Conservation (phyloP, 106 monocot species). For the Platanthera zijinensis region DNA sequence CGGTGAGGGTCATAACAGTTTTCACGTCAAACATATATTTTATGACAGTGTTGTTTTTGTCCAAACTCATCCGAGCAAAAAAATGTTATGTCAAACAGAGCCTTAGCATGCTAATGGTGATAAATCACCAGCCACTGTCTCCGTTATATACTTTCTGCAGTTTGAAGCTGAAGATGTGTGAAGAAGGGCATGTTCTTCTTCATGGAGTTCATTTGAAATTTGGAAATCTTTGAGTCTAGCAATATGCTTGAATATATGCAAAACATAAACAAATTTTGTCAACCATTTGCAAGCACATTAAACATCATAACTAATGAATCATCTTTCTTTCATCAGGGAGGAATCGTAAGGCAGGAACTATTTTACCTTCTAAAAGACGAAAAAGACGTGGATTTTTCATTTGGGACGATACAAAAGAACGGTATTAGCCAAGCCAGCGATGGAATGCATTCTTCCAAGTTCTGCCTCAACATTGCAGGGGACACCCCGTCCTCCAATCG, state of each 20-base stretch:
- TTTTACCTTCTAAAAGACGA: slow-evolving; percentile 46
- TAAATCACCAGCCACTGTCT: no score
- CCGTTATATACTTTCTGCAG: no score
- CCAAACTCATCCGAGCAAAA: no score
- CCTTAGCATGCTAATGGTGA: no score
- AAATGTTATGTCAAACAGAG: no score
- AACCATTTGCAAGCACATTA: no score
- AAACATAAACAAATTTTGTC: not conserved
- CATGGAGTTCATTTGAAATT: no score
- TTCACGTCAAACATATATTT: no score
- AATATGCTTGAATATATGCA: not conserved
- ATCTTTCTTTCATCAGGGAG: slow-evolving; percentile 25
- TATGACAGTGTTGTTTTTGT: no score
- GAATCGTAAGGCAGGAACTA: slow-evolving; percentile 39
- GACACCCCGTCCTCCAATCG: slow-evolving; percentile 58
- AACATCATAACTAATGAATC: not conserved
- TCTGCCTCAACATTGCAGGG: slow-evolving; percentile 50
- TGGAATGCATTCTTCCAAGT: slow-evolving; percentile 52
- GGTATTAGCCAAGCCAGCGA: slow-evolving; percentile 34
- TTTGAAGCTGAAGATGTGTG: no score
- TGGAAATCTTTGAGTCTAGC: not conserved
- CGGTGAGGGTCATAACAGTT: no score
- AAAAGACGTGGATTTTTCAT: slow-evolving; percentile 44
- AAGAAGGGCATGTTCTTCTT: no score
- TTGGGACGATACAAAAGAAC: slow-evolving; percentile 30